Evolutionary conservation across 2,329 filamentous ascomycete genomes (phyloP), one percentile per base, ranked within the genome.

Genomic region (Fusarium albidum): DNA sequence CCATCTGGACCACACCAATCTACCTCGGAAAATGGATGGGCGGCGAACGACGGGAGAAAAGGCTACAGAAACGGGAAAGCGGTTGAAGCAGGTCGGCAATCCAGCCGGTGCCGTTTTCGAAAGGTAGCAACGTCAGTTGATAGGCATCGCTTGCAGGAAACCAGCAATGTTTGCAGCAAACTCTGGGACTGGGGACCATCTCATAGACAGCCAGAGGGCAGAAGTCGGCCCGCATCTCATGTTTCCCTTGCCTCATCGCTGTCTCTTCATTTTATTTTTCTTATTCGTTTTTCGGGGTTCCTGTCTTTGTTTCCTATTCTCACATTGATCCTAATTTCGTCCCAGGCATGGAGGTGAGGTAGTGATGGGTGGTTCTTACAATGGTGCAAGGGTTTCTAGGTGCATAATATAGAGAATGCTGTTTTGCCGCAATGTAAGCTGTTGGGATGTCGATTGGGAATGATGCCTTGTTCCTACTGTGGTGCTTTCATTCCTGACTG

Each of bases 361-460:
- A 66, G 64, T 67, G 63, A 65, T 46, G 56, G 61, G 52, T 46
- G 54, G 48, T 50, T 65, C 53, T 60, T 57, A 58, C 53, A 59
- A 43, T 25, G 59, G 61, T 63, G 61, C 41, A 60, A 62, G 59
- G 57, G 52, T 49, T 66, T 60, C 61, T 43, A 52, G 65, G 63
- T 67, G 65, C 65, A 67, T 67, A 67, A 66, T 59, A 63, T 66
- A 67, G 64, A 67, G 57, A 67, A 61, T 66, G 60, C 58, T 52
- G 40, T 52, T 65, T 67, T 49, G 57, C 58, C 55, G 55, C 53
- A 53, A 56, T 56, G 55, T 61, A 56, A 51, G 52, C 46, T 44
- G 21, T 31, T 18, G 51, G 46, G 42, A 42, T 52, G 39, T 41
- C 62, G 50, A 42, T 46, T 21, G 21, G 18, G 6, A 12, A 15